Base-by-base conservation (phyloP, 2,329 filamentous ascomycete species). In the Penicillium hordei region DNA sequence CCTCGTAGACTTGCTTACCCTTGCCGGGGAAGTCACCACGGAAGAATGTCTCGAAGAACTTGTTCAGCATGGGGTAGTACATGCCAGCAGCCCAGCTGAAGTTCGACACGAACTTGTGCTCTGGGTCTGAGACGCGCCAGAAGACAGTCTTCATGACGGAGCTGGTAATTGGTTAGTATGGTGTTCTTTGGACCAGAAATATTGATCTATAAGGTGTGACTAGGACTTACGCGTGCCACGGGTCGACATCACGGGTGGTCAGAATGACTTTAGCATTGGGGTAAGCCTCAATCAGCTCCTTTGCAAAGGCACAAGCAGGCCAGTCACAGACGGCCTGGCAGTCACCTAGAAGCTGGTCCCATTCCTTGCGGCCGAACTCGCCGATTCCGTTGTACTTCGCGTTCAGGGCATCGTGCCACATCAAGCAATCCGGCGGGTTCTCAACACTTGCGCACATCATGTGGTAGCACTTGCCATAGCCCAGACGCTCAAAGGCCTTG, bases 261-360 rank as follows among this genome's bases (percentile, higher is more conserved):
- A 90, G 77, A 48, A 91, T 81, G 53, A 90, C 83, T 74, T 90
- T 90, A 57, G 88, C 88, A 55, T 89, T 85, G 1, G 88, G 88
- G 70, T 90, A 90, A 17, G 86, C 85, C 68, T 87, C 83, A 61
- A 89, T 87, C 60, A 90, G 79, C 71, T 90, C 87, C 71, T 86
- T 82, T 52, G 85, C 84, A 67, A 90, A 90, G 43, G 84, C 83
- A 44, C 86, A 83, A 25, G 85, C 83, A 9, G 87, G 87, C 83
- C 83, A 87, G 78, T 89, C 87, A 72, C 85, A 88, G 19, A 89
- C 85, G 43, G 86, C 86, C 75, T 79, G 84, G 69, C 84, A 85
- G 72, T 87, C 81, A 50, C 86, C 85, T 58, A 89, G 78, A 12
- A 90, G 80, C 72, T 86, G 82, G 71, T 89, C 86, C 85, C 86